Evolutionary conservation across 2,329 filamentous ascomycete species (phyloP).

Genomic region (Pseudopithomyces chartarum): DNA sequence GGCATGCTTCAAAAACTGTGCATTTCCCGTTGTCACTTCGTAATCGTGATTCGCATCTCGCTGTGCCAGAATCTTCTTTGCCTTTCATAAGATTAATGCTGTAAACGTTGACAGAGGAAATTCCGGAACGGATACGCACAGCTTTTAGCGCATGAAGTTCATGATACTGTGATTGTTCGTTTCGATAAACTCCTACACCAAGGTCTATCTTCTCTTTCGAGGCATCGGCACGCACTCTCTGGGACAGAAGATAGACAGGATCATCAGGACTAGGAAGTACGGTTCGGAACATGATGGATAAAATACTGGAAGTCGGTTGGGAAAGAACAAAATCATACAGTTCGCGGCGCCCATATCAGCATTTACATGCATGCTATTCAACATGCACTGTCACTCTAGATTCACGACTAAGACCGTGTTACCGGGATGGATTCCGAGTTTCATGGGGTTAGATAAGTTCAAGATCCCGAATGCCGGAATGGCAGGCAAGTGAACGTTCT

Average conservation of each 20-base stretch:
- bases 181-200: slow-evolving; percentile 46
- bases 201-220: slow-evolving; percentile 42
- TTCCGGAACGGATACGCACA: slow-evolving; percentile 7
- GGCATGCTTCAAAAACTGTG: slow-evolving; percentile 35
- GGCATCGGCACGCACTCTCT: slow-evolving; percentile 33
- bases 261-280: slow-evolving; percentile 35
- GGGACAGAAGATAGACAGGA: slow-evolving; percentile 42
- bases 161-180: slow-evolving; percentile 39
- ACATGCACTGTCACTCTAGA: too few relatives aligned
- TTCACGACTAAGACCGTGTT: too few relatives aligned
- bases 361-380: too few relatives aligned
- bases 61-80: slow-evolving; percentile 15
- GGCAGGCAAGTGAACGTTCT: too few relatives aligned
- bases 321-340: background rate
- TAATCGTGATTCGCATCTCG: slow-evolving; percentile 29
- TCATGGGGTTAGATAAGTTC: too few relatives aligned
- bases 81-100: background rate
- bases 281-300: slow-evolving; percentile 8
- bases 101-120: slow-evolving; percentile 4
- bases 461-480: background rate
- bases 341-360: too few relatives aligned
- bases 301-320: background rate
- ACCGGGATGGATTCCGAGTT: too few relatives aligned
- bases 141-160: slow-evolving; percentile 34
- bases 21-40: slow-evolving; percentile 42